Evolutionary conservation across 176 grass and related monocot genomes (phyloP).

Genomic region (Aegilops tauschii): DNA sequence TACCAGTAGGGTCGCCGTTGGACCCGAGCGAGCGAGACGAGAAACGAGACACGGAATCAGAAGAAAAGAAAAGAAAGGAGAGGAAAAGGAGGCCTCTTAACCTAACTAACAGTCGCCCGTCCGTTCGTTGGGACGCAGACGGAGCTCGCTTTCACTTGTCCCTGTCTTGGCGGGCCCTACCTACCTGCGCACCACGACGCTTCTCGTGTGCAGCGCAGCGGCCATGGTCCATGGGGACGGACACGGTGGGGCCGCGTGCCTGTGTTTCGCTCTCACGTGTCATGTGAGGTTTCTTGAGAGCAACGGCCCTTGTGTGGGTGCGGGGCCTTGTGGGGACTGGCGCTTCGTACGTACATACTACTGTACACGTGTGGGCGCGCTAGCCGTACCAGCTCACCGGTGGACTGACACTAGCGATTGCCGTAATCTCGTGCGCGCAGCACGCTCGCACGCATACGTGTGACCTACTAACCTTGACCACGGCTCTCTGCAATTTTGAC

Average conservation of each 20-base stretch:
- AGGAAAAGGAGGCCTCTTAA: neutral
- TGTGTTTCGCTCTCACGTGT: neutral
- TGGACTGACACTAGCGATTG: no score
- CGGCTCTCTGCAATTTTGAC: neutral
- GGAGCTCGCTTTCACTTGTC: conserved; percentile 35
- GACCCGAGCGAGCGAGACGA: neutral
- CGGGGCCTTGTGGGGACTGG: neutral
- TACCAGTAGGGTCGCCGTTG: neutral
- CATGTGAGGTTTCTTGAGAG: neutral
- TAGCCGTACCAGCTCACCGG: no score
- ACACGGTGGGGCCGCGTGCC: neutral
- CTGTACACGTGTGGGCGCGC: neutral
- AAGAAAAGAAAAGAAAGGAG: neutral
- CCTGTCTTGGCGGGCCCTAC: conserved; percentile 17
- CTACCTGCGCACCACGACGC: neutral
- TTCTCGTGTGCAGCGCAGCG: neutral
- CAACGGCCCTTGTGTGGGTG: neutral
- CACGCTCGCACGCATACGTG: neutral
- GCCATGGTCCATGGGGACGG: neutral
- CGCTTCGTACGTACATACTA: neutral
- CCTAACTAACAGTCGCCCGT: neutral
- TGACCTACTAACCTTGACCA: neutral
- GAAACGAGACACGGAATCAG: neutral
- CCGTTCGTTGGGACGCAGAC: conserved; percentile 10
- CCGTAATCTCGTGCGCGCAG: no score